Base-by-base conservation (phyloP, 139 green algal species). In the Chloropicon primus region DNA sequence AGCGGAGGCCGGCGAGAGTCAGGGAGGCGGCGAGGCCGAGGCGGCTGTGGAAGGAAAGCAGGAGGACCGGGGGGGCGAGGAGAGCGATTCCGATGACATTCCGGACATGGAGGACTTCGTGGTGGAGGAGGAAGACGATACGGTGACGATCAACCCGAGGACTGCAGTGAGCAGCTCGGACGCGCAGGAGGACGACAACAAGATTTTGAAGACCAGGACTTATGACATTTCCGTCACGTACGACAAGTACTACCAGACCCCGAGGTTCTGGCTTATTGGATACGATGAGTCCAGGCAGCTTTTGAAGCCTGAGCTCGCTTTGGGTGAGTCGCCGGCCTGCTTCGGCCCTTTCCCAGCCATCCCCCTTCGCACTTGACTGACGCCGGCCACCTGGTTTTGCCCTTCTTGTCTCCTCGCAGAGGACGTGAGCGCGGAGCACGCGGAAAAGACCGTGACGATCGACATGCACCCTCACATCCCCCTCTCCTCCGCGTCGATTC, bases 151-250 rank as follows among this genome's bases (percentile, higher is more conserved):
- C 24, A 29, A 71, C 25, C 24, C n/a, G n/a, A n/a, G n/a, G n/a
- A n/a, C n/a, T n/a, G n/a, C n/a, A n/a, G n/a, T n/a, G n/a, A n/a
- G n/a, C n/a, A n/a, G n/a, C n/a, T n/a, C n/a, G n/a, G n/a, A n/a
- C n/a, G n/a, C n/a, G n/a, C n/a, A n/a, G n/a, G n/a, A n/a, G n/a
- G 74, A 71, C 0, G 84, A 88, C 25, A 84, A 82, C 80, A 80
- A 89, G 77, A 89, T 89, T 62, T n/a, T 93, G 77, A 77, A 78
- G 24, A 94, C 89, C 0, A 85, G 91, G 27, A 97, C 91, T 0
- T 97, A 97, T 77, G 91, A 97, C 81, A 74, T 97, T 71, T 87
- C 94, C 81, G 94, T 97, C 77, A 94, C 88, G 0, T 97, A 97
- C 73, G 92, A 97, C 84, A 94, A 95, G 84, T 94, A 92, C 74